Conservation (phyloP, 495 filamentous ascomycete species). For the Xylaria palmicola region DNA sequence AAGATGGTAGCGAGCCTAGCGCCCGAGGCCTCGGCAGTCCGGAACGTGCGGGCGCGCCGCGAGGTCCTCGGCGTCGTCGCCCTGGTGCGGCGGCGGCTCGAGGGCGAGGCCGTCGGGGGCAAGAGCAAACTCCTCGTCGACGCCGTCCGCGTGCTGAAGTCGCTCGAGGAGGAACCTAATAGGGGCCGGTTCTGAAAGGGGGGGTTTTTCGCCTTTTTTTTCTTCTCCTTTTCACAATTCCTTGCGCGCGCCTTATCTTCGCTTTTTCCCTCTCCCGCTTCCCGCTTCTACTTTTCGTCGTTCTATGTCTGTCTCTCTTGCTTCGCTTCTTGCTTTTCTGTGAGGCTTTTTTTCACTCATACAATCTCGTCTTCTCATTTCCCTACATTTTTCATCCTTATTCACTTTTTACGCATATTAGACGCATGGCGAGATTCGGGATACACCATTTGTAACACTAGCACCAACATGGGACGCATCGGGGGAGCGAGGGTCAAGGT, state of each 20-base stretch:
- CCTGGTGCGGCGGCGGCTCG: conserved; percentile 39
- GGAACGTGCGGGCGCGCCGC: conserved; percentile 26
- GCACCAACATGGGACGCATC: not conserved
- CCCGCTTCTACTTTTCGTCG: not conserved
- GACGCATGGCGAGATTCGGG: conserved; percentile 14
- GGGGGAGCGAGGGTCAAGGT: not conserved
- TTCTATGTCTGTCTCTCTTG: not conserved
- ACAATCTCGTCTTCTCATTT: not conserved
- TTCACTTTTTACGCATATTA: not conserved
- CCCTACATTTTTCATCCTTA: conserved; percentile 5
- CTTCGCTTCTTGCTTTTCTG: not conserved
- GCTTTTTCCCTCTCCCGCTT: not conserved
- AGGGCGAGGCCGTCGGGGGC: conserved; percentile 39
- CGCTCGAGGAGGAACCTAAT: conserved; percentile 39
- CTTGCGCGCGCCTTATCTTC: not conserved
- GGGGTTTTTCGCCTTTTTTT: conserved; percentile 10
- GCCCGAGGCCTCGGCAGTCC: conserved; percentile 30
- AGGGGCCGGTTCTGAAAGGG: conserved; percentile 38
- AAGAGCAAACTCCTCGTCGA: conserved; percentile 44
- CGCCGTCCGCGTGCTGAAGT: conserved; percentile 43
- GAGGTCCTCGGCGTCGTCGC: conserved; percentile 39
- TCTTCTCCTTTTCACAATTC: conserved; percentile 20
- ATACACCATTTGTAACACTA: conserved; percentile 15
- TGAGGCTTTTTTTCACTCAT: not conserved
- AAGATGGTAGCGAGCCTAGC: conserved; percentile 23